Base-by-base conservation (phyloP, 306 rosid species). In the Luffa acutangula region DNA sequence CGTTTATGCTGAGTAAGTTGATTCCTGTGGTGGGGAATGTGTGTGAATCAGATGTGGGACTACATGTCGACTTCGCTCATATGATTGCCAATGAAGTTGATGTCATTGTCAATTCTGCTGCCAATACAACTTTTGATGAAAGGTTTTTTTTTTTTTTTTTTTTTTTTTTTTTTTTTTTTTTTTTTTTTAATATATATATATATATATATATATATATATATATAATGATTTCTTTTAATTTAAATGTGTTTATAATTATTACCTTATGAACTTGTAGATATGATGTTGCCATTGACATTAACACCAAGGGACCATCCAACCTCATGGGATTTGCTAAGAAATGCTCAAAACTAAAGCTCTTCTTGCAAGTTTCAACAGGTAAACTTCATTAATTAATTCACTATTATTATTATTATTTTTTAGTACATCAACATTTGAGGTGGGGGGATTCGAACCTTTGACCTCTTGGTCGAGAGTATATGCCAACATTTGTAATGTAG, bases 311-410 rank as follows among this genome's bases (percentile, higher is more conserved):
- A 25, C 99, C 97, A 54, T 85, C 94, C 78, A 87, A 90, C 85
- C 94, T 95, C 54, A 85, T 93, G 93, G 83, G 78, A 69, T 86
- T 95, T 25, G 94, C 97, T 3, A 92, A 91, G 83, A 91, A 83
- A 58, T 92, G 97, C 95, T 89, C 93, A 85, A 91, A 90, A 37
- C 92, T 95, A 34, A 88, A 91, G 89, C 89, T 95, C 41, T 92
- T 92, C 86, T 91, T 95, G 71, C 98, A 95, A 84, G 90, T 95
- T 81, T 95, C 97, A 56, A 95, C 98, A 81, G 97, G 98, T 91
- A 80, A 82, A n/a, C n/a, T 74, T 78, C 36, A 33, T 20, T 5
- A 1, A 17, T 53, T 25, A 37, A 43, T 48, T 58, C 13, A 25
- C 31, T 25, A 25, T 25, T 25, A 25, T 25, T 25, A 25, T 25